phyloP scores from a whole-genome alignment of 176 grass and related monocot genomes.

The Dactylis glomerata region DNA sequence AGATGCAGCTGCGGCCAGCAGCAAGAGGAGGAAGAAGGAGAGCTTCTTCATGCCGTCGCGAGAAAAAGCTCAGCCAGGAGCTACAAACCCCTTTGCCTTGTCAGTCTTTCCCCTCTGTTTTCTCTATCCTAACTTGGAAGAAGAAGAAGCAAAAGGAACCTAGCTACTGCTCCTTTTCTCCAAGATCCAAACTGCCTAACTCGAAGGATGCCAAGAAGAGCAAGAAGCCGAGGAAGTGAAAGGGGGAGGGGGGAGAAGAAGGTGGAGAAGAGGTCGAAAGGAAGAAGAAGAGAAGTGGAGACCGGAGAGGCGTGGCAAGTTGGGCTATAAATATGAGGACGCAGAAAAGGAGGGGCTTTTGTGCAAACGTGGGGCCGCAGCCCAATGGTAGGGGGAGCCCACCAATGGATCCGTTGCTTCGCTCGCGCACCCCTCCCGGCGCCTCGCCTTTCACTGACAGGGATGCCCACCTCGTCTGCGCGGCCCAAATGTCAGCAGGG shows the following conservation, averaged over 20 bases:
- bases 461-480: accelerated
- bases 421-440: neutral
- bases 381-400: slow-evolving; percentile 30
- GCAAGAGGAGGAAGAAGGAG: slow-evolving; percentile 30
- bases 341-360: slow-evolving; percentile 34
- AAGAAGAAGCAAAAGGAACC: slow-evolving; percentile 18
- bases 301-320: neutral
- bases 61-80: neutral
- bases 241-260: neutral
- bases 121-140: neutral
- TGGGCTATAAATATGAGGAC: slow-evolving; percentile 40
- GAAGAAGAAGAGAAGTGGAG: slow-evolving; percentile 12
- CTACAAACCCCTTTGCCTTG: neutral
- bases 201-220: slow-evolving; percentile 24
- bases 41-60: slow-evolving; percentile 39
- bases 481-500: neutral
- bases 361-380: slow-evolving; percentile 22
- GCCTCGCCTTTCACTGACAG: neutral
- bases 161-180: slow-evolving; percentile 12
- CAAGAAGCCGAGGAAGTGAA: neutral
- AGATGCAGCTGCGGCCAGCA: slow-evolving; percentile 18
- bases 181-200: slow-evolving; percentile 13
- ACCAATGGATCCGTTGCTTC: neutral
- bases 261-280: neutral
- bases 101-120: neutral